Evolutionary conservation across 345 rosid genomes (phyloP).

Genomic region (Brassica carinata): DNA sequence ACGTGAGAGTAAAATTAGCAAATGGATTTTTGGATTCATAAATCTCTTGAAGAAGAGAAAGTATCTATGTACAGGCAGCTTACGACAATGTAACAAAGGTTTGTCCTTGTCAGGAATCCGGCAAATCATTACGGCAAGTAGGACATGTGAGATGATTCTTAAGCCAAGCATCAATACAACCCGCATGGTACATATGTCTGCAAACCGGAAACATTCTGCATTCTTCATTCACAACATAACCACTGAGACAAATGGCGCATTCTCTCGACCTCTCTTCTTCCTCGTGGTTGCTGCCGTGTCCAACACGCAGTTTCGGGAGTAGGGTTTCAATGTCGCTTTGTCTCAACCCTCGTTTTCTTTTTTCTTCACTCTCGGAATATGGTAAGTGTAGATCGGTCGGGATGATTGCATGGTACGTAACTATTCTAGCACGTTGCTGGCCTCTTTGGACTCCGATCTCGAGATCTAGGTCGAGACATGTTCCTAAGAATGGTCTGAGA

Average conservation of each 20-base stretch:
- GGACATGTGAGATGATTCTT: conserved; percentile 44
- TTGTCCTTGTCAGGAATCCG: conserved; percentile 28
- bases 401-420: conserved; percentile 31
- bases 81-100: neutral
- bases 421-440: conserved; percentile 35
- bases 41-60: conserved; percentile 13
- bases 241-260: conserved; percentile 40
- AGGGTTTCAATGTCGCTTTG: conserved; percentile 37
- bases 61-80: conserved; percentile 27
- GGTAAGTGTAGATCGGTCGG: neutral
- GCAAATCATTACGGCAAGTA: conserved; percentile 35
- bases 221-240: conserved; percentile 27
- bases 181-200: conserved; percentile 38
- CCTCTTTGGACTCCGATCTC: conserved; percentile 35
- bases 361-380: neutral
- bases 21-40: conserved; percentile 1
- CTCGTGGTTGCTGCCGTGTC: conserved; percentile 16
- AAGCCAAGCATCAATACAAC: conserved; percentile 39
- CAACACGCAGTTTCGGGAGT: conserved; percentile 30
- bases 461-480: conserved; percentile 30
- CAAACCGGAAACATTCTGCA: conserved; percentile 39
- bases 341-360: conserved; percentile 15
- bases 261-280: conserved; percentile 15
- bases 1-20: conserved; percentile 2
- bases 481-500: conserved; percentile 38